Percentiles rank a stretch among this genome's conserved stretches.
These are phyloP conservation scores for Trichocomaceae sp. DNA, from an alignment of 2,329 filamentous ascomycete species.

Conservation along the genomic window DNA sequence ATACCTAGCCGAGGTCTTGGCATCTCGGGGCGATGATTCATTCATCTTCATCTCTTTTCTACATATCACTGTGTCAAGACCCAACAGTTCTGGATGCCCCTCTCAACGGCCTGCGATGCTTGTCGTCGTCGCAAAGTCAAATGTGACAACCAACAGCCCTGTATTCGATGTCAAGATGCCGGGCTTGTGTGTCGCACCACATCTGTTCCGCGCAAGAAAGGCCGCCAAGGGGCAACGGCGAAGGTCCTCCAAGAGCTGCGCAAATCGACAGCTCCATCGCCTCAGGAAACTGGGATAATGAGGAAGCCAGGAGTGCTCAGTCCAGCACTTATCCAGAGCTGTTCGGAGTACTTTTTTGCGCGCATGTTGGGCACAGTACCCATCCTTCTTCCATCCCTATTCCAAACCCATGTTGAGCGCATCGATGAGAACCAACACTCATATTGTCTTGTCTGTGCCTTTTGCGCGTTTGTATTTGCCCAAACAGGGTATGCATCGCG, in stretches of 20 bases:
- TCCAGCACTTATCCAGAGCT: conserved; percentile 12
- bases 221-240: conserved; percentile 19
- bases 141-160: conserved; percentile 17
- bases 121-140: conserved; percentile 22
- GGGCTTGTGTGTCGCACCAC: conserved; percentile 17
- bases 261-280: background rate
- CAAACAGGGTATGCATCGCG: conserved; percentile 18
- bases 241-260: conserved; percentile 19
- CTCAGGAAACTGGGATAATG: background rate
- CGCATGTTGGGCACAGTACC: conserved; percentile 24
- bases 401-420: conserved; percentile 21
- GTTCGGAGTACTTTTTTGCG: conserved; percentile 19
- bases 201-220: conserved; percentile 17
- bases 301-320: conserved; percentile 9
- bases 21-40: background rate
- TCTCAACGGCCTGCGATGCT: conserved; percentile 18
- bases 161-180: conserved; percentile 16
- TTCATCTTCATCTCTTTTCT: background rate
- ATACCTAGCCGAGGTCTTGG: background rate
- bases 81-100: background rate
- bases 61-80: background rate
- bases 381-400: conserved; percentile 19
- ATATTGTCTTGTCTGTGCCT: conserved; percentile 29
- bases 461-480: conserved; percentile 32
- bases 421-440: conserved; percentile 19